phyloP scores from a whole-genome alignment of 2,329 filamentous ascomycete species.

The Aureobasidium uvarum region DNA sequence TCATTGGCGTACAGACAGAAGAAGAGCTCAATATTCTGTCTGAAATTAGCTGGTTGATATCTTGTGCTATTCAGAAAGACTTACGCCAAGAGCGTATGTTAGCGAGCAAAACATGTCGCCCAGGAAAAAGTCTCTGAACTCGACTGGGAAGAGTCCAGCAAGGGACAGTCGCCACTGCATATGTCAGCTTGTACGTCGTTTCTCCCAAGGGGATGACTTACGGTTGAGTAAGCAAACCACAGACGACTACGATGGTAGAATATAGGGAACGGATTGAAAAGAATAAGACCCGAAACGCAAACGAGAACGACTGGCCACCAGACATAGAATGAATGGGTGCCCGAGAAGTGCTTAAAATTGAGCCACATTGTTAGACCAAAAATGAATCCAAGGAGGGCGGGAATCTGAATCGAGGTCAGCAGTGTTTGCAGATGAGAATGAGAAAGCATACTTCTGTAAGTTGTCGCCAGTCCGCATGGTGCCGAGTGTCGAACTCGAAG shows the following conservation, averaged over 20 bases:
- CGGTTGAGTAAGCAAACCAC: slow-evolving; percentile 86
- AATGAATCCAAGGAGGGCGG: slow-evolving; percentile 74
- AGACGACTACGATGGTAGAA: slow-evolving; percentile 73
- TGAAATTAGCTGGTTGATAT: background rate
- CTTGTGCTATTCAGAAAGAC: slow-evolving; percentile 24
- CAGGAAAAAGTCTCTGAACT: slow-evolving; percentile 96
- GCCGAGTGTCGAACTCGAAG: slow-evolving; percentile 89
- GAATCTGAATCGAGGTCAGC: slow-evolving; percentile 51
- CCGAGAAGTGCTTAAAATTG: slow-evolving; percentile 73
- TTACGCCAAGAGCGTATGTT: slow-evolving; percentile 73
- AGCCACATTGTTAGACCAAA: slow-evolving; percentile 82
- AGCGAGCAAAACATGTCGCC: slow-evolving; percentile 97
- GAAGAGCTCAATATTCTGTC: slow-evolving; percentile 82
- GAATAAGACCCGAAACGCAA: slow-evolving; percentile 61
- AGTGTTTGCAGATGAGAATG: no score
- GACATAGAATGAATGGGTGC: slow-evolving; percentile 64
- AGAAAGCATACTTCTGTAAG: slow-evolving; percentile 56
- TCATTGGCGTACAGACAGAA: slow-evolving; percentile 85
- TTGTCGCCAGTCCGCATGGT: slow-evolving; percentile 86
- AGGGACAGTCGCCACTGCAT: slow-evolving; percentile 69
- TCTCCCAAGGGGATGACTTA: slow-evolving; percentile 52
- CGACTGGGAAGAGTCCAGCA: slow-evolving; percentile 85
- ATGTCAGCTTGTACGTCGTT: slow-evolving; percentile 34
- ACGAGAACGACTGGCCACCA: slow-evolving; percentile 87
- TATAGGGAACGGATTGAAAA: slow-evolving; percentile 69